phyloP scores from a whole-genome alignment of 495 filamentous ascomycete species.

The Oidiodendron maius region DNA sequence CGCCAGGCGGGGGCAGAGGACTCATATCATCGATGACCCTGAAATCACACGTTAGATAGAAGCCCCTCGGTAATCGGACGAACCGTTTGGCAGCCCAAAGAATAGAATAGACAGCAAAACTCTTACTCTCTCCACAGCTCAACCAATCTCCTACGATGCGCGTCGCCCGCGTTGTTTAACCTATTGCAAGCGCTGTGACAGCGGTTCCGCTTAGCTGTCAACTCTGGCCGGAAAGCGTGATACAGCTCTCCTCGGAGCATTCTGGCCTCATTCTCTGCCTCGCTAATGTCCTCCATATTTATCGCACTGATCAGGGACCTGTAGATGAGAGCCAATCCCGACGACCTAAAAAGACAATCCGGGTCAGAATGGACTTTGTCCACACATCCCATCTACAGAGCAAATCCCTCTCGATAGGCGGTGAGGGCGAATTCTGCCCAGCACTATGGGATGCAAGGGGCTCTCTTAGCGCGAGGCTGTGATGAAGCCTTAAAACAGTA shows the following conservation, averaged over 20 bases:
- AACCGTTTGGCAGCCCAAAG: too few species aligned
- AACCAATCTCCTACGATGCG: constrained; percentile 49
- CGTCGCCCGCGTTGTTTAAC: constrained; percentile 58
- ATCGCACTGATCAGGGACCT: too few species aligned
- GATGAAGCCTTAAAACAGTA: too few species aligned
- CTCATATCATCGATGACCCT: constrained; percentile 56
- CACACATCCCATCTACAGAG: background rate
- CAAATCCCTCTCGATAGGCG: too few species aligned
- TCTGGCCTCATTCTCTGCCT: constrained; percentile 37
- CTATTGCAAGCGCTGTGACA: constrained; percentile 52
- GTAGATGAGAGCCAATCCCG: background rate
- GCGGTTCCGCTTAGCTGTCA: constrained; percentile 47
- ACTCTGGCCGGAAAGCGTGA: constrained; percentile 38
- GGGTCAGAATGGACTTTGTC: too few species aligned
- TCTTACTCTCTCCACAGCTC: constrained; percentile 72
- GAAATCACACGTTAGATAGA: constrained; percentile 2
- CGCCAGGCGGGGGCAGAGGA: constrained; percentile 51
- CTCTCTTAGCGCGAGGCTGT: too few species aligned
- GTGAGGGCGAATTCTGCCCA: too few species aligned
- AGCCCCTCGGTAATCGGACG: background rate
- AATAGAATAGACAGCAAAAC: background rate
- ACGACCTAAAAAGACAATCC: background rate
- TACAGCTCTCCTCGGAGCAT: constrained; percentile 49
- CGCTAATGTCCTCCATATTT: constrained; percentile 9
- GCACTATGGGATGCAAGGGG: too few species aligned